These are phyloP conservation scores for Macrocybe gigantea DNA, from an alignment of 768 basidiomycete genomes.

Conservation along the genomic window DNA sequence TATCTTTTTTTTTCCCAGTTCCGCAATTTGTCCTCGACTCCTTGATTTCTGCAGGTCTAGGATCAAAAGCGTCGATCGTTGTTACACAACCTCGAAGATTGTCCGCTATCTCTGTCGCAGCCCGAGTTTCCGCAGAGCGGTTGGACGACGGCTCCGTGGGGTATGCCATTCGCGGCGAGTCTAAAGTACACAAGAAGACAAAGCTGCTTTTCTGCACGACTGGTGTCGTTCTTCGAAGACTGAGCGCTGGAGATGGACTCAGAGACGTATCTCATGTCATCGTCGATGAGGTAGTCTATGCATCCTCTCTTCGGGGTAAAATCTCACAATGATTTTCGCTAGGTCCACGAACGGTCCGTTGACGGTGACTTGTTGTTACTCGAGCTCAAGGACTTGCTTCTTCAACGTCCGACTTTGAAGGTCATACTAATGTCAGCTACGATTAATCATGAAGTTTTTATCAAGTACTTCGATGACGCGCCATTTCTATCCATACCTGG, in stretches of 20 bases:
- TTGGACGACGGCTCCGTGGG: slow-evolving; percentile 75
- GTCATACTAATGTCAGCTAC: slow-evolving; percentile 93
- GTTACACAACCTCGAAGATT: slow-evolving; percentile 88
- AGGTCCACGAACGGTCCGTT: slow-evolving; percentile 91
- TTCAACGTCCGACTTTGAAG: slow-evolving; percentile 59
- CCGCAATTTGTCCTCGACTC: slow-evolving; percentile 90
- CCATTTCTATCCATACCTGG: slow-evolving; percentile 85
- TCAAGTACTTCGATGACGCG: slow-evolving; percentile 75
- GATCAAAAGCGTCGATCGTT: slow-evolving; percentile 68
- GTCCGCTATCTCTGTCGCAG: slow-evolving; percentile 83
- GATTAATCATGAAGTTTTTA: slow-evolving; percentile 84
- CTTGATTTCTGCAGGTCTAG: slow-evolving; percentile 54
- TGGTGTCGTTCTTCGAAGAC: slow-evolving; percentile 79
- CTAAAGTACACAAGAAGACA: slow-evolving; percentile 56
- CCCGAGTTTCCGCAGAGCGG: slow-evolving; percentile 80
- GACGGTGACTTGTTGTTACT: slow-evolving; percentile 88
- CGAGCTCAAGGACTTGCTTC: slow-evolving; percentile 72
- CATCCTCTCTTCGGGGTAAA: not conserved
- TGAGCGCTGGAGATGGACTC: slow-evolving; percentile 70
- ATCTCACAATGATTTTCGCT: not conserved
- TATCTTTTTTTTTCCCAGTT: slow-evolving; percentile 31
- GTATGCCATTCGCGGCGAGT: slow-evolving; percentile 87
- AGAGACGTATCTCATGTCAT: slow-evolving; percentile 75
- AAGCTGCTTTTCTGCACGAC: slow-evolving; percentile 90
- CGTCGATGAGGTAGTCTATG: slow-evolving; percentile 72